Percentiles rank a stretch among this genome's conserved stretches.
Conservation (phyloP, 1,284 basidiomycete genomes). For the Sporisorium graminicola region DNA sequence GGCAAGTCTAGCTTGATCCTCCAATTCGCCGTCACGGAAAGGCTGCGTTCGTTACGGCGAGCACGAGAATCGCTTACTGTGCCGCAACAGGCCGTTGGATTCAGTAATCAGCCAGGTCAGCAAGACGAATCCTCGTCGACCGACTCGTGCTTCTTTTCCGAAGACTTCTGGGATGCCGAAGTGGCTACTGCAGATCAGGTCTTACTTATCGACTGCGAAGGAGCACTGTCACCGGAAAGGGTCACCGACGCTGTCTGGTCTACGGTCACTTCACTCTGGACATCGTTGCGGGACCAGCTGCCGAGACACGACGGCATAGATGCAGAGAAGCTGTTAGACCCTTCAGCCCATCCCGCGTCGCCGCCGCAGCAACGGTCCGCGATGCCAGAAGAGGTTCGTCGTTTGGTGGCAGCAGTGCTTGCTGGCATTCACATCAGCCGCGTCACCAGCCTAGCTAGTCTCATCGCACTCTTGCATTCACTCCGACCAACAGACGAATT, state of each 20-base stretch:
- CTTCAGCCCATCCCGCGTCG: neutral
- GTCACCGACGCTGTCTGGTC: constrained; percentile 38
- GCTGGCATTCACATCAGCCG: constrained; percentile 37
- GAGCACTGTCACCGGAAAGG: constrained; percentile 33
- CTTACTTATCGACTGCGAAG: constrained; percentile 45
- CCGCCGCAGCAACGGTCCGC: constrained; percentile 12
- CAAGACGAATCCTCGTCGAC: neutral
- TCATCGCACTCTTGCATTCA: constrained; percentile 32
- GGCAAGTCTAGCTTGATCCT: constrained; percentile 37
- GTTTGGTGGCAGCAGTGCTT: constrained; percentile 32
- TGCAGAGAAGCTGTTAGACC: neutral
- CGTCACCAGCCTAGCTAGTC: constrained; percentile 27
- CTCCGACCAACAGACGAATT: constrained; percentile 36
- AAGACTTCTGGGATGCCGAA: constrained; percentile 53
- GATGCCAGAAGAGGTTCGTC: constrained; percentile 42
- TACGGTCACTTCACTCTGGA: constrained; percentile 22
- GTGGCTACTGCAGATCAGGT: constrained; percentile 36
- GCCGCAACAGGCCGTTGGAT: neutral
- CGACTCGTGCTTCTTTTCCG: constrained; percentile 26
- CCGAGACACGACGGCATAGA: neutral
- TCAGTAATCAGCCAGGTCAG: neutral
- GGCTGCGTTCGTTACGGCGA: constrained; percentile 28
- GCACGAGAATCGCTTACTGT: constrained; percentile 15
- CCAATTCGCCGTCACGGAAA: constrained; percentile 38
- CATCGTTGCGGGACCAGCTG: neutral